Conservation (phyloP, 768 basidiomycete genomes). For the Mycena indigotica region DNA sequence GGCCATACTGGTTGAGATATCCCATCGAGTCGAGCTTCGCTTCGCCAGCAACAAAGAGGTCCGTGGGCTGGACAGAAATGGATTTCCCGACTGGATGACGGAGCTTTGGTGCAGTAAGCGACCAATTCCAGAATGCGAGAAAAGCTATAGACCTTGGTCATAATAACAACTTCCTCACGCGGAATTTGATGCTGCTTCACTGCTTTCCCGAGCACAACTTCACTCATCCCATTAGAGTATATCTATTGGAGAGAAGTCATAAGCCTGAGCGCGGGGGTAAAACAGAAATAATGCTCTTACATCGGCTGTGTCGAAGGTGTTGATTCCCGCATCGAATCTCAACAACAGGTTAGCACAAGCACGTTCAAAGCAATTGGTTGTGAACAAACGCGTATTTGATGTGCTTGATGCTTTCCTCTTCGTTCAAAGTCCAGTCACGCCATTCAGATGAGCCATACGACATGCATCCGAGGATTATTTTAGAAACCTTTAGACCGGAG, state of each 20-base stretch:
- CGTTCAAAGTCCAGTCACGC: slow-evolving; percentile 35
- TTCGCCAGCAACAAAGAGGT: slow-evolving; percentile 4
- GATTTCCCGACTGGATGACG: background rate
- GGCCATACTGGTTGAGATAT: slow-evolving; percentile 57
- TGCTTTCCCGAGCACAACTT: slow-evolving; percentile 41
- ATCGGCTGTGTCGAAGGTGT: slow-evolving; percentile 63
- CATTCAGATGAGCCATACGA: slow-evolving; percentile 33
- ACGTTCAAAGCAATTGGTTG: background rate
- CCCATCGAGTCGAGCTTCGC: slow-evolving; percentile 41
- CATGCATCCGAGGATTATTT: slow-evolving; percentile 31
- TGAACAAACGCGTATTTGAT: slow-evolving; percentile 30
- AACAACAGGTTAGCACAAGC: slow-evolving; percentile 21
- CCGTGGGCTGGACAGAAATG: slow-evolving; percentile 20
- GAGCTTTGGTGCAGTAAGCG: background rate
- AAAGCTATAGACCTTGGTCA: slow-evolving; percentile 64
- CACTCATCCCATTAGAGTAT: slow-evolving; percentile 34
- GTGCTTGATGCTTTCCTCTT: slow-evolving; percentile 39
- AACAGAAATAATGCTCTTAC: slow-evolving; percentile 54
- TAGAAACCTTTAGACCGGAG: background rate
- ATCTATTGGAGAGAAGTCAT: slow-evolving; percentile 19
- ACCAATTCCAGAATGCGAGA: background rate
- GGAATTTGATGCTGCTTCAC: slow-evolving; percentile 68
- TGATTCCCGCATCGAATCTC: slow-evolving; percentile 60
- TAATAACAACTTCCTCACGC: slow-evolving; percentile 74
- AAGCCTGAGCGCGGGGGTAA: slow-evolving; percentile 48